These are phyloP conservation scores for Pterulicium gracile DNA, from an alignment of 1,284 basidiomycete species.

Conservation along the genomic window DNA sequence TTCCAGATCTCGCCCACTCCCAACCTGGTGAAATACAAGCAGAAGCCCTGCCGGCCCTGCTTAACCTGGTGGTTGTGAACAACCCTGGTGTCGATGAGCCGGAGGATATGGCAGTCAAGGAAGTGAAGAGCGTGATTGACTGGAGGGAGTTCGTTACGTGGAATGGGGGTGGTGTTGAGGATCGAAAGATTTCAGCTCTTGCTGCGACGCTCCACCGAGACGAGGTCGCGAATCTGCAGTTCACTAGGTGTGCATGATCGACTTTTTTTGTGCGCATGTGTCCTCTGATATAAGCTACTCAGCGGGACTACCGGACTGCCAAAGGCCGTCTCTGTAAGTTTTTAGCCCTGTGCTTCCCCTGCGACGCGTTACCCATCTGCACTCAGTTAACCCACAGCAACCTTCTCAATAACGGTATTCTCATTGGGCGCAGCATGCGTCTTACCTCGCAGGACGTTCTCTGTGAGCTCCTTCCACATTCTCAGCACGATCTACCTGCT, in stretches of 20 bases:
- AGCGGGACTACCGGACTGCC: constrained; percentile 70
- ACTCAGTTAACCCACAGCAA: constrained; percentile 71
- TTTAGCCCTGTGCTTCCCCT: neutral
- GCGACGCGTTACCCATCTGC: neutral
- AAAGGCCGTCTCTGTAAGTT: constrained; percentile 65
- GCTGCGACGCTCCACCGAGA: constrained; percentile 35
- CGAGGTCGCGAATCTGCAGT: constrained; percentile 75
- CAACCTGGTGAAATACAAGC: constrained; percentile 49
- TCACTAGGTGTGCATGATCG: constrained; percentile 52
- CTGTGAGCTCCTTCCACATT: constrained; percentile 31
- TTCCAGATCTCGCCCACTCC: constrained; percentile 46
- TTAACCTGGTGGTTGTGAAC: constrained; percentile 59
- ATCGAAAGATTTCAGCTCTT: constrained; percentile 28
- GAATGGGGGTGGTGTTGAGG: constrained; percentile 38
- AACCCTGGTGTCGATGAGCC: constrained; percentile 32
- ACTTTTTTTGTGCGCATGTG: neutral
- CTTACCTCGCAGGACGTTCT: constrained; percentile 53
- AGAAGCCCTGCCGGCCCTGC: constrained; percentile 49
- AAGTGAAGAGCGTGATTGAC: constrained; percentile 43
- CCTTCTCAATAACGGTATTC: constrained; percentile 68
- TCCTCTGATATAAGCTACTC: neutral
- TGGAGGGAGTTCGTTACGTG: constrained; percentile 59
- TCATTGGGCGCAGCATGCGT: constrained; percentile 62
- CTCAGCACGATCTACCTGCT: neutral
- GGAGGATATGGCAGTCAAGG: constrained; percentile 27